These are phyloP conservation scores for Lablab purpureus DNA, from an alignment of 306 rosid genomes.

Conservation along the genomic window DNA sequence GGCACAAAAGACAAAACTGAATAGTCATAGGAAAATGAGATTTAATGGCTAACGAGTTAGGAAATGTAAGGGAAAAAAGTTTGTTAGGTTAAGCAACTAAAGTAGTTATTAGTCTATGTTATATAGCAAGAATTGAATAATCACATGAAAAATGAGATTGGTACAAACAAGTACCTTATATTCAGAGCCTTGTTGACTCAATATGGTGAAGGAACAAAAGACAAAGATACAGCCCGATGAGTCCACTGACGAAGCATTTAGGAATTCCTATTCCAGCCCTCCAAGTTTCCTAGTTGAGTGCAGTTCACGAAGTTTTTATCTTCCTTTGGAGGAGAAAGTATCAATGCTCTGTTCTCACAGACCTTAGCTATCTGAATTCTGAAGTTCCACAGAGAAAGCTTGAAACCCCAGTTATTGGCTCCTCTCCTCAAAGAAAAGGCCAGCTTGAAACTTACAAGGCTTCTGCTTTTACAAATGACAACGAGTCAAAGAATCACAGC, in stretches of 20 bases:
- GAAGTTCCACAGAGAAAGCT: slow-evolving; percentile 53
- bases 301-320: slow-evolving; percentile 53
- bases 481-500: slow-evolving; percentile 46
- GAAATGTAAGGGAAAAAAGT: slow-evolving; percentile 31
- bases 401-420: slow-evolving; percentile 43
- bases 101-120: slow-evolving; percentile 23
- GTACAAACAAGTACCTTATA: slow-evolving; percentile 51
- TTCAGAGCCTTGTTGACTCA: slow-evolving; percentile 43
- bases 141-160: slow-evolving; percentile 43
- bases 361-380: slow-evolving; percentile 48
- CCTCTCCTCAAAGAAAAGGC: slow-evolving; percentile 48
- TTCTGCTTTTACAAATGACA: slow-evolving; percentile 46
- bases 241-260: slow-evolving; percentile 41
- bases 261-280: slow-evolving; percentile 55
- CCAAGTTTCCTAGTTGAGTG: slow-evolving; percentile 56
- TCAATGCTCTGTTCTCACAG: slow-evolving; percentile 56
- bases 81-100: slow-evolving; percentile 36
- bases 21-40: slow-evolving; percentile 16
- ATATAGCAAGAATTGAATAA: slow-evolving; percentile 23
- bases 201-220: slow-evolving; percentile 32
- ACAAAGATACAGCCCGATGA: slow-evolving; percentile 51
- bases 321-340: slow-evolving; percentile 76
- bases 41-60: slow-evolving; percentile 23
- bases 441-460: slow-evolving; percentile 37
- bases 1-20: slow-evolving; percentile 35